phyloP scores from a whole-genome alignment of 2,329 filamentous ascomycete species.

The Xylaria sp. region DNA sequence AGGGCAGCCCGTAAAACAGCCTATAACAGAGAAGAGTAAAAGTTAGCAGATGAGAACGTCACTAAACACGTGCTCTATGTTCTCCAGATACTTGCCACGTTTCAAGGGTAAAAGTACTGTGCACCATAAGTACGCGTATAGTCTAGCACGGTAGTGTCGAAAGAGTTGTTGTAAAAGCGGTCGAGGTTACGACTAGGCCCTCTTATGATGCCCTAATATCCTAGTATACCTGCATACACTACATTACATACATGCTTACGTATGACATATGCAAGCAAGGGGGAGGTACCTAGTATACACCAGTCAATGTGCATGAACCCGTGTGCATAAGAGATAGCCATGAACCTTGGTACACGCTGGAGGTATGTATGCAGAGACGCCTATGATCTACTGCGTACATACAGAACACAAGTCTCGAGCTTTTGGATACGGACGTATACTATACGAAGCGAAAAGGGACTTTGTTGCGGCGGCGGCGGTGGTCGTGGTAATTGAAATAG shows the following conservation, averaged over 20 bases:
- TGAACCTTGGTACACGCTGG: constrained; percentile 1
- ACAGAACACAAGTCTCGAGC: constrained; percentile 11
- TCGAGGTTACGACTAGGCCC: not conserved
- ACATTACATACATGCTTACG: constrained; percentile 26
- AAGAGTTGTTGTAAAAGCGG: not conserved
- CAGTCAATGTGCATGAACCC: constrained; percentile 32
- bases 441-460: constrained; percentile 18
- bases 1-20: constrained; percentile 9
- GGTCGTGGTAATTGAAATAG: constrained; percentile 6
- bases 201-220: constrained; percentile 1
- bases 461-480: not conserved
- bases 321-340: constrained; percentile 16
- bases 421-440: constrained; percentile 2
- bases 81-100: constrained; percentile 13
- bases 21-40: constrained; percentile 10
- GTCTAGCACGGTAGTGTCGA: too few species aligned
- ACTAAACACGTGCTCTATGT: not conserved
- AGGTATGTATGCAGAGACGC: constrained; percentile 18
- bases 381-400: constrained; percentile 29
- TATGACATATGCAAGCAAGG: constrained; percentile 26
- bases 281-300: too few species aligned
- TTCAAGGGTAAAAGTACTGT: not conserved
- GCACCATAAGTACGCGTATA: not conserved
- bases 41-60: constrained; percentile 19
- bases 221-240: constrained; percentile 20